Evolutionary conservation across 164 flowering plant species (phyloP).

Genomic region (Aristolochia californica): DNA sequence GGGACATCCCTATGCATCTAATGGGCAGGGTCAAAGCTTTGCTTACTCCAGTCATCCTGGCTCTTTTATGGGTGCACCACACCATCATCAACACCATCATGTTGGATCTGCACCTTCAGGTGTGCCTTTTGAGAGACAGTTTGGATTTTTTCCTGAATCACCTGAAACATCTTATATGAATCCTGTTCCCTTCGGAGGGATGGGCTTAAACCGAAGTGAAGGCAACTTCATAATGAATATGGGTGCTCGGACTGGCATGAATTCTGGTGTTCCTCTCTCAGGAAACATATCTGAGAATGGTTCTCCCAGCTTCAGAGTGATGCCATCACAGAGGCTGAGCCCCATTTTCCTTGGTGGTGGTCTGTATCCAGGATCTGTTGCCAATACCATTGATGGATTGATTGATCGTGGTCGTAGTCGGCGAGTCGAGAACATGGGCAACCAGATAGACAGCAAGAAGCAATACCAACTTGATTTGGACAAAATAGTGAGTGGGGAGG

Average conservation of each 20-base stretch:
- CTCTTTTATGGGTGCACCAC: slow-evolving; percentile 37
- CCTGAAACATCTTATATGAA: slow-evolving; percentile 47
- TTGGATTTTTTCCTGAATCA: slow-evolving; percentile 60
- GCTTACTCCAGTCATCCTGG: slow-evolving; percentile 35
- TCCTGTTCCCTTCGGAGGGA: slow-evolving; percentile 39
- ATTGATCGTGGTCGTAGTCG: slow-evolving; percentile 57
- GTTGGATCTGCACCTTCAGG: slow-evolving; percentile 97
- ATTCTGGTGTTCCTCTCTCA: slow-evolving; percentile 36
- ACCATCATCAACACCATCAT: slow-evolving; percentile 41
- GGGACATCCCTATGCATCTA: slow-evolving; percentile 41
- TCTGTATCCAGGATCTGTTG: slow-evolving; percentile 31
- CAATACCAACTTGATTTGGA: slow-evolving; percentile 90
- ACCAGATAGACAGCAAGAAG: slow-evolving; percentile 59
- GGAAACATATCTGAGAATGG: slow-evolving; percentile 57
- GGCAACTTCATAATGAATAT: slow-evolving; percentile 42
- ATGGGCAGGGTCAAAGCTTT: slow-evolving; percentile 42
- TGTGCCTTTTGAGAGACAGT: slow-evolving; percentile 53
- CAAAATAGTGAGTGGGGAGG: slow-evolving; percentile 71
- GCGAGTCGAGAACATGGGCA: slow-evolving; percentile 47
- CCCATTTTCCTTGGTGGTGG: slow-evolving; percentile 47
- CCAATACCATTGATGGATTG: slow-evolving; percentile 38
- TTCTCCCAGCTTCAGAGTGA: slow-evolving; percentile 52
- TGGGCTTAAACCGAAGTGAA: slow-evolving; percentile 41
- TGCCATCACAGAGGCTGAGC: slow-evolving; percentile 55
- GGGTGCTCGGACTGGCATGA: slow-evolving; percentile 35